Evolutionary conservation across 495 filamentous ascomycete species (phyloP).

Genomic region (Parathielavia appendiculata): DNA sequence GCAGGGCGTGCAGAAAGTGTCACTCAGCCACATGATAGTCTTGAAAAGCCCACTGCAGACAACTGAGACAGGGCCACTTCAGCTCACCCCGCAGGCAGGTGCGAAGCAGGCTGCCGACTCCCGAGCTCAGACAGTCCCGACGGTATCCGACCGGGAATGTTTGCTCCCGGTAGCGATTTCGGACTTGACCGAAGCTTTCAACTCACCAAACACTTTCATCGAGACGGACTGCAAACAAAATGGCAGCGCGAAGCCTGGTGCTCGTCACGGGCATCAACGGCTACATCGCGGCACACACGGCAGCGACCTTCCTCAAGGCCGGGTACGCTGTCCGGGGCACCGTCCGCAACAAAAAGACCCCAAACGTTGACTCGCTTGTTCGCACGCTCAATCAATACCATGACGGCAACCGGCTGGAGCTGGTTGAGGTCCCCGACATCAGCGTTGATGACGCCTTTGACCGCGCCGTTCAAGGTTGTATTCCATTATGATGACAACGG

Average conservation of each 20-base stretch:
- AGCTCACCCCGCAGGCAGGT: no score
- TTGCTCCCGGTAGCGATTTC: constrained; percentile 3
- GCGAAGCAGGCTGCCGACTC: no score
- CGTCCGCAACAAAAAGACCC: constrained; percentile 27
- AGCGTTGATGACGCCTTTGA: constrained; percentile 37
- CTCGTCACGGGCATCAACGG: constrained; percentile 55
- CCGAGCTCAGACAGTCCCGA: no score
- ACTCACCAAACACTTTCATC: neutral
- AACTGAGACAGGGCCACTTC: no score
- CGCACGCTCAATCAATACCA: constrained; percentile 46
- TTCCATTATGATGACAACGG: neutral
- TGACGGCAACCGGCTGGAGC: constrained; percentile 34
- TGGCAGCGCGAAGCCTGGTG: constrained; percentile 18
- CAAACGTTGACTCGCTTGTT: constrained; percentile 46
- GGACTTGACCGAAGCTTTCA: neutral
- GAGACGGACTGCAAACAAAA: neutral
- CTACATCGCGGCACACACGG: constrained; percentile 51
- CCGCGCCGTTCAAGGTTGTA: constrained; percentile 36
- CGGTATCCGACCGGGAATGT: neutral
- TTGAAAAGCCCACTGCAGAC: no score
- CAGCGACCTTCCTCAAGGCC: constrained; percentile 41
- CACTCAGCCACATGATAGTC: no score
- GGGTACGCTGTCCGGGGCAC: constrained; percentile 51
- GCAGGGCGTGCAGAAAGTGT: no score
- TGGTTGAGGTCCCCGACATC: constrained; percentile 39